phyloP scores from a whole-genome alignment of 164 flowering plant species.

The Umbellularia californica region DNA sequence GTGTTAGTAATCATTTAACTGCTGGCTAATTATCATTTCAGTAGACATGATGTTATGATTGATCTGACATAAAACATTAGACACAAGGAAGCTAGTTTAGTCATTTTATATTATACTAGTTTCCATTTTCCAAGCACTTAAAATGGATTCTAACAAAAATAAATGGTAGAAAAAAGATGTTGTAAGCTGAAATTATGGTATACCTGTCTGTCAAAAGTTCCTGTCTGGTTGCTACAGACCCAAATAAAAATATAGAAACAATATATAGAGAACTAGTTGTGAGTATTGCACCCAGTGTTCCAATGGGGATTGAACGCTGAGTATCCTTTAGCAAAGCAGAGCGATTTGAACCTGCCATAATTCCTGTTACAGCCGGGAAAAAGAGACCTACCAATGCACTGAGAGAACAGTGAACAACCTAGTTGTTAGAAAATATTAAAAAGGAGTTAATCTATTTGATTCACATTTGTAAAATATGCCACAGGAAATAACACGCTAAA shows the following conservation, averaged over 20 bases:
- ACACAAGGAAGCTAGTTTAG: background rate
- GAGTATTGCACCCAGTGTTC: constrained; percentile 88
- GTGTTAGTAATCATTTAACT: no score
- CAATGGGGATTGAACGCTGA: constrained; percentile 91
- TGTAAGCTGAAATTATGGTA: background rate
- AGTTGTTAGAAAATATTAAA: constrained; percentile 9
- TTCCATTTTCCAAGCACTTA: background rate
- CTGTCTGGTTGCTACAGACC: constrained; percentile 84
- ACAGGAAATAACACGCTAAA: background rate
- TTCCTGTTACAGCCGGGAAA: constrained; percentile 99
- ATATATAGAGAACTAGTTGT: constrained; percentile 68
- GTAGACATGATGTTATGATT: no score
- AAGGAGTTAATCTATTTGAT: background rate
- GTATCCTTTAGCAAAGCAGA: constrained; percentile 92
- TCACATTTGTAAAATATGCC: background rate
- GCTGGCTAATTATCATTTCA: no score
- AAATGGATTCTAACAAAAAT: background rate
- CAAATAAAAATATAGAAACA: constrained; percentile 74
- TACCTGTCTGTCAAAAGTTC: constrained; percentile 96
- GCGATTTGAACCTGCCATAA: constrained; percentile 99
- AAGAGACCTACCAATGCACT: constrained; percentile 98
- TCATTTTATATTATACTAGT: background rate
- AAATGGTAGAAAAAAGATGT: background rate
- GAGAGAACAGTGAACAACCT: constrained; percentile 12
- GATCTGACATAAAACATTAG: no score